Evolutionary conservation across 441 rosid species (phyloP), one percentile per base, ranked within the genome.

Genomic region (Aquilaria agallochum): DNA sequence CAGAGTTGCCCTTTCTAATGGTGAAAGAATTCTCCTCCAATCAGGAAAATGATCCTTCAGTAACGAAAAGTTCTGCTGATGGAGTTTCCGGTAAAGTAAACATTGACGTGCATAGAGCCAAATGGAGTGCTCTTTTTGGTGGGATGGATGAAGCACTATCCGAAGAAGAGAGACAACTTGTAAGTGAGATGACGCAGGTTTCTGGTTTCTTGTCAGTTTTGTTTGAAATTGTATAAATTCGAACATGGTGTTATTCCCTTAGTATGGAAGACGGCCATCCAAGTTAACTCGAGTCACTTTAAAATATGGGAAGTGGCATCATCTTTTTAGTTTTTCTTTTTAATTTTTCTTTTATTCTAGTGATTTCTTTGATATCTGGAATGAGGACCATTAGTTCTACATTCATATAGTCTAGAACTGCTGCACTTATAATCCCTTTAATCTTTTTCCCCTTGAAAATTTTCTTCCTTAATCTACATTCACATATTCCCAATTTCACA

Each of bases 161-260:
- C 15, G 92, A 84, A 72, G 97, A 91, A 77, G 90, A 94, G 80
- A 78, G 73, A 72, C 88, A 85, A 60, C 80, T 94, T 65, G 99
- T 91, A 76, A 74, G 97, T 83, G 62, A 60, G 7, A 20, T 8
- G 30, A 52, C 58, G 49, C 15, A 32, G 9, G 46, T 50, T 9
- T 59, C 53, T 40, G 51, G 27, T 60, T 50, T 13, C 2, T 15
- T 46, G 11, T 40, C 30, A 60, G 13, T 20, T 54, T n/a, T 36
- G 5, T 36, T 8, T 5, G 42, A 8, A 8, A 2, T 5, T 36
- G 3, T 36, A 4, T 36, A 36, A 4, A 8, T 36, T 36, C 42
- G 7, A 36, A 36, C 42, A 36, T 36, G 42, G 42, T 2, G 42
- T 36, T 36, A 36, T 36, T 36, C 42, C 2, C 42, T 36, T 36